Conservation (phyloP, 2,329 filamentous ascomycete species). For the Penicillium sp. region DNA sequence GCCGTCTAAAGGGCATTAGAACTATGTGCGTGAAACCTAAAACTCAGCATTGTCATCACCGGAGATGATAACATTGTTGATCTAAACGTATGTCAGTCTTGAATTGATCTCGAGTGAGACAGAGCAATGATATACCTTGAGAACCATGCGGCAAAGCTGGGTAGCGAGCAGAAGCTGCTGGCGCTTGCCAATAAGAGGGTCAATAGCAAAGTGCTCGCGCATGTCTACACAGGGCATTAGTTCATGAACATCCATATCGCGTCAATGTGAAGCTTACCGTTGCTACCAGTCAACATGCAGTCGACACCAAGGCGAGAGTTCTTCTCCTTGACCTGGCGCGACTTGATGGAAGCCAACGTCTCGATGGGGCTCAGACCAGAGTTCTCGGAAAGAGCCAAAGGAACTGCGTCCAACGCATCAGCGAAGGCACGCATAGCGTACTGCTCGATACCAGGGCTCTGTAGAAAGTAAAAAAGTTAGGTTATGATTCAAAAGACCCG, state of each 20-base stretch:
- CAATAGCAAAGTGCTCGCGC: conserved; percentile 97
- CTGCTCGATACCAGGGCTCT: conserved; percentile 94
- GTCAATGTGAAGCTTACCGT: conserved; percentile 56
- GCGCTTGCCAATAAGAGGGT: conserved; percentile 96
- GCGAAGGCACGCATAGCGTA: conserved; percentile 99
- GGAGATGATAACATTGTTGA: conserved; percentile 92
- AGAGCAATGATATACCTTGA: conserved; percentile 64
- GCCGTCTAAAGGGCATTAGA: conserved; percentile 20
- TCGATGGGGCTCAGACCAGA: conserved; percentile 95
- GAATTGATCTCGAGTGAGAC: background rate
- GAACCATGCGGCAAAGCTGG: conserved; percentile 95
- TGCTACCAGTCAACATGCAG: conserved; percentile 94
- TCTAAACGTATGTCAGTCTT: conserved; percentile 41
- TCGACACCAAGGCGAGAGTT: conserved; percentile 84
- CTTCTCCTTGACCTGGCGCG: conserved; percentile 87
- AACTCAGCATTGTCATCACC: conserved; percentile 86
- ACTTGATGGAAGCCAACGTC: conserved; percentile 92
- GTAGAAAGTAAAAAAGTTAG: conserved; percentile 15
- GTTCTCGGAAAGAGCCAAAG: conserved; percentile 97
- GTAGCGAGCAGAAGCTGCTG: conserved; percentile 96
- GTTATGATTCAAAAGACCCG: background rate
- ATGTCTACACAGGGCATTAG: conserved; percentile 65
- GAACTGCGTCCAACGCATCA: conserved; percentile 88
- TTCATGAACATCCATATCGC: background rate
- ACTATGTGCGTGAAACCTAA: conserved; percentile 51